Base-by-base conservation (phyloP, 345 rosid genomes). In the Euphorbia pulcherrima region DNA sequence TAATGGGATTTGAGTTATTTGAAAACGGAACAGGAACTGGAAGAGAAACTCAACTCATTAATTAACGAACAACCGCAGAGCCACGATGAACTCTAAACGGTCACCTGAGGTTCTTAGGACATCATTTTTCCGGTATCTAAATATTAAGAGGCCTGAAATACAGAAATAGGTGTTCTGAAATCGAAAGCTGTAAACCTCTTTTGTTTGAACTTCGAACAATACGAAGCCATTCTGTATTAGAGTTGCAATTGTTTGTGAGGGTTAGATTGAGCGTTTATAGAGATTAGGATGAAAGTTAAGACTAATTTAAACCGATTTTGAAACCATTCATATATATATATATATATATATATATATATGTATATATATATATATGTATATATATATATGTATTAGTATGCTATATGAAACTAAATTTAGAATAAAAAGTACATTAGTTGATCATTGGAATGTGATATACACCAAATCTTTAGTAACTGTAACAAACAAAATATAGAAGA, bases 71-170 rank as follows among this genome's bases (percentile, higher is more conserved):
- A 82, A 64, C 83, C 96, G 29, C 83, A 59, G 61, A 72, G 40
- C 13, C 98, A 82, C 47, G 98, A 92, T 64, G 98, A 92, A 77
- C 92, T 92, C 56, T 92, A 64, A 60, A 24, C 20, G 33, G 57
- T 17, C 12, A 17, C 24, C 16, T 1, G 13, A 24, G 11, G 17
- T 27, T 48, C 30, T 8, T 18, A 2, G 20, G 75, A 65, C 14
- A n/a, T 23, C 50, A 24, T 37, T 29, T 37, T 27, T 46, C 58
- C 6, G 17, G 26, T 18, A 21, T 57, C 30, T 39, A 53, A 54
- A 37, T 53, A 66, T 67, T 14, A 24, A 23, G 24, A 10, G 50
- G 33, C 9, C 7, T 37, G 16, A 27, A 63, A 16, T 53, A 29
- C 61, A 20, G 48, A 11, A 20, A 23, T 18, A 6, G 60, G 59